These are phyloP conservation scores for Acanthamoeba castellanii DNA, from an alignment of 208 protist species.

Conservation along the genomic window DNA sequence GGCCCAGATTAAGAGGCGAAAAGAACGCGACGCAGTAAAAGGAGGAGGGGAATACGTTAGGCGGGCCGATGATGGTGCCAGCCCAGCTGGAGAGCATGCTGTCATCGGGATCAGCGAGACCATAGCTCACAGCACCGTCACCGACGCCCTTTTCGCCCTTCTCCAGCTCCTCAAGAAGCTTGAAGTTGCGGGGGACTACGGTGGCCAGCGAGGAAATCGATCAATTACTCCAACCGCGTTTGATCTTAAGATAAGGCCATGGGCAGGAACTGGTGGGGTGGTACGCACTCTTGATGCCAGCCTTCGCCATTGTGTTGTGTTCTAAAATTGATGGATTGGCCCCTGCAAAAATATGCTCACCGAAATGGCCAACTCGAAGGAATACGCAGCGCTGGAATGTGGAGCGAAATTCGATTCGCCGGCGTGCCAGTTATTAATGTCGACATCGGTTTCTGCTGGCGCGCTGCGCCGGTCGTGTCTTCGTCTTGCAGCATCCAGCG, in stretches of 20 bases:
- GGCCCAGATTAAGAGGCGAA: neutral
- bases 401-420: neutral
- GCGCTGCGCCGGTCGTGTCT: neutral
- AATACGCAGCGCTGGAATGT: neutral
- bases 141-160: conserved; percentile 92
- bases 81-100: conserved; percentile 88
- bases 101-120: conserved; percentile 87
- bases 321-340: neutral
- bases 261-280: too few relatives aligned
- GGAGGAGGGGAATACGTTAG: conserved; percentile 77
- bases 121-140: conserved; percentile 90
- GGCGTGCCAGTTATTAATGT: neutral
- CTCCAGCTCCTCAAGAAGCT: conserved; percentile 92
- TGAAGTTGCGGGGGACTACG: conserved; percentile 91
- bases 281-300: conserved; percentile 47
- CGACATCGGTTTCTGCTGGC: neutral
- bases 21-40: neutral
- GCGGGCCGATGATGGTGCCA: conserved; percentile 91
- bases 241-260: too few relatives aligned
- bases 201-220: neutral
- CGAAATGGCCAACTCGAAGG: neutral
- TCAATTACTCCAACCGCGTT: neutral
- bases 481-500: neutral
- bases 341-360: neutral
- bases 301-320: conserved; percentile 28